These are phyloP conservation scores for Inga laurina DNA, from an alignment of 306 rosid genomes.

Conservation along the genomic window DNA sequence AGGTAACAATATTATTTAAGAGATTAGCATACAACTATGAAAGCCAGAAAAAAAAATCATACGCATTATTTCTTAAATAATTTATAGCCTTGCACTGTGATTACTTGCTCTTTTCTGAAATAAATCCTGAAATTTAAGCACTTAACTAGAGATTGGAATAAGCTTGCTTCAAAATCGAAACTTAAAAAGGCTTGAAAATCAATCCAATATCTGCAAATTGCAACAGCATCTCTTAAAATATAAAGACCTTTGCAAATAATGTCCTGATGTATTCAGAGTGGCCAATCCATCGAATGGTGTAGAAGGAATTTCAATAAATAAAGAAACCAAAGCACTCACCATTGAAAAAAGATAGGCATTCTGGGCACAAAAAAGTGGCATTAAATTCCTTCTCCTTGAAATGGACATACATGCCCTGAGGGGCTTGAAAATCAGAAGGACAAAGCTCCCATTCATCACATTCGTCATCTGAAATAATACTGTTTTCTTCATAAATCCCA, in stretches of 20 bases:
- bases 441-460: conserved; percentile 96
- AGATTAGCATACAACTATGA: background rate
- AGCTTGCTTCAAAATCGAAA: background rate
- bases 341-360: conserved; percentile 47
- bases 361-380: conserved; percentile 65
- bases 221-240: background rate
- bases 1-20: background rate
- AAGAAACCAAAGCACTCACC: conserved; percentile 51
- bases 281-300: background rate
- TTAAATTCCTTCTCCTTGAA: conserved; percentile 67
- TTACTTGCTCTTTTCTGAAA: background rate
- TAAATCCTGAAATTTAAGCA: conserved; percentile 1
- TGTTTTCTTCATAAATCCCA: conserved; percentile 83
- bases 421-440: conserved; percentile 64
- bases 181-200: background rate
- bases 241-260: background rate
- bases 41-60: conserved; percentile 18
- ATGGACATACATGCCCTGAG: conserved; percentile 53
- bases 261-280: background rate
- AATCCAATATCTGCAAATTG: background rate
- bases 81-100: background rate
- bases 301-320: background rate
- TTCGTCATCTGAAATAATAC: conserved; percentile 57
- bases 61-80: background rate
- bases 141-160: background rate